Percentiles rank a stretch among this genome's conserved stretches.
Evolutionary conservation across 2,329 filamentous ascomycete genomes (phyloP).

Genomic region (Sarocladiaceae sp.): DNA sequence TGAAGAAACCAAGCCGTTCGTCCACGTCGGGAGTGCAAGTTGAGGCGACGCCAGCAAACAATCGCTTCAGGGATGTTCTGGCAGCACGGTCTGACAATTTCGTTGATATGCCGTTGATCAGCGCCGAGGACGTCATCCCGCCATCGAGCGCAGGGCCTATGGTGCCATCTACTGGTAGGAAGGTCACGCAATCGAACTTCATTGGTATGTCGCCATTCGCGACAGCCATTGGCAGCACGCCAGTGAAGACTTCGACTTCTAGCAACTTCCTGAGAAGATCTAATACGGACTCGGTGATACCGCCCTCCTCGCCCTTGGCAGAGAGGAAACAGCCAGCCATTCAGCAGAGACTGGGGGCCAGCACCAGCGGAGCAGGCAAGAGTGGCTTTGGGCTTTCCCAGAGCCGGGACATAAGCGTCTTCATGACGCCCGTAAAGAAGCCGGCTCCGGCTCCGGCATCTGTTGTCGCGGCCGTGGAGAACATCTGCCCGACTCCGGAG

Average conservation of each 20-base stretch:
- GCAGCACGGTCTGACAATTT: conserved; percentile 21
- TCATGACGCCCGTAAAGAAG: conserved; percentile 32
- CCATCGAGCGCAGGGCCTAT: conserved; percentile 31
- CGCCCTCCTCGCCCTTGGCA: conserved; percentile 30
- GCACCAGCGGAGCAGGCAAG: background rate
- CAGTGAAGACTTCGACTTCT: conserved; percentile 16
- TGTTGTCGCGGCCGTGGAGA: background rate
- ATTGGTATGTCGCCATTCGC: background rate
- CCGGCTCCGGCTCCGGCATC: conserved; percentile 15
- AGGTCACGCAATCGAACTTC: background rate
- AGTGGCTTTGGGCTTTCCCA: conserved; percentile 13
- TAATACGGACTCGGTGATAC: conserved; percentile 21
- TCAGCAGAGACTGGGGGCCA: conserved; percentile 1
- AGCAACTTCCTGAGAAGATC: conserved; percentile 23
- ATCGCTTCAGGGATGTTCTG: conserved; percentile 47
- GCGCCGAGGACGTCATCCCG: conserved; percentile 25
- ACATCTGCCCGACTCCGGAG: conserved; percentile 1
- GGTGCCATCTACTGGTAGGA: conserved; percentile 34
- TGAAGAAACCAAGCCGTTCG: conserved; percentile 42
- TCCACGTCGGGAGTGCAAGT: conserved; percentile 38
- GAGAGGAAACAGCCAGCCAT: conserved; percentile 15
- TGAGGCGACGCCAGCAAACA: conserved; percentile 52
- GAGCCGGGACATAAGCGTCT: conserved; percentile 8
- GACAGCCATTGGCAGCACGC: conserved; percentile 25
- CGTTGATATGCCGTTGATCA: conserved; percentile 16